Conservation (phyloP, 768 basidiomycete genomes). For the Lactarius sanguifluus region DNA sequence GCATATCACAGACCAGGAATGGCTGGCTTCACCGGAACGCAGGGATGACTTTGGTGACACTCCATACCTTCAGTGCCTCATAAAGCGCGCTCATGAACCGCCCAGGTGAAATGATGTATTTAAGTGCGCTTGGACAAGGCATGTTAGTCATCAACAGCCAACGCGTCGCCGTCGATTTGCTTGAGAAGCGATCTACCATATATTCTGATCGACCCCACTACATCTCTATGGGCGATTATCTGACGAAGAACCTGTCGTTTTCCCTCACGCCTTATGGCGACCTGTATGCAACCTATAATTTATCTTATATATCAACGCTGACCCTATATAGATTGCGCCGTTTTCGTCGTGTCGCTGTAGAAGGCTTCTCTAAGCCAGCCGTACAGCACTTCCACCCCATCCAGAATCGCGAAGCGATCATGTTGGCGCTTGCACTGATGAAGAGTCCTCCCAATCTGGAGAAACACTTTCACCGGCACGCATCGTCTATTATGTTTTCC, state of each 20-base stretch:
- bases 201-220: neutral
- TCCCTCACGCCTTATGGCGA: neutral
- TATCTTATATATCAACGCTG: neutral
- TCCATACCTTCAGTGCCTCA: too few relatives aligned
- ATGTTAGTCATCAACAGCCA: neutral
- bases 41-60: too few relatives aligned
- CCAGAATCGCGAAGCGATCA: slow-evolving; percentile 1
- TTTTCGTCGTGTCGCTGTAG: neutral
- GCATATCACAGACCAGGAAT: too few relatives aligned
- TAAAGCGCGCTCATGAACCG: too few relatives aligned
- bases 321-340: neutral
- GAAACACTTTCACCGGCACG: neutral
- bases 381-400: neutral
- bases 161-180: neutral
- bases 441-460: neutral
- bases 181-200: neutral
- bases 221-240: neutral
- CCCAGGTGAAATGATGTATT: too few relatives aligned
- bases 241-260: neutral
- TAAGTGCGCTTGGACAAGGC: too few relatives aligned
- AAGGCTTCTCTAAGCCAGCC: neutral
- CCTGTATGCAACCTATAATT: neutral
- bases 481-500: neutral
- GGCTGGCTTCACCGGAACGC: too few relatives aligned
- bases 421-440: neutral